These are phyloP conservation scores for Ormosia emarginata DNA, from an alignment of 306 rosid genomes.

Conservation along the genomic window DNA sequence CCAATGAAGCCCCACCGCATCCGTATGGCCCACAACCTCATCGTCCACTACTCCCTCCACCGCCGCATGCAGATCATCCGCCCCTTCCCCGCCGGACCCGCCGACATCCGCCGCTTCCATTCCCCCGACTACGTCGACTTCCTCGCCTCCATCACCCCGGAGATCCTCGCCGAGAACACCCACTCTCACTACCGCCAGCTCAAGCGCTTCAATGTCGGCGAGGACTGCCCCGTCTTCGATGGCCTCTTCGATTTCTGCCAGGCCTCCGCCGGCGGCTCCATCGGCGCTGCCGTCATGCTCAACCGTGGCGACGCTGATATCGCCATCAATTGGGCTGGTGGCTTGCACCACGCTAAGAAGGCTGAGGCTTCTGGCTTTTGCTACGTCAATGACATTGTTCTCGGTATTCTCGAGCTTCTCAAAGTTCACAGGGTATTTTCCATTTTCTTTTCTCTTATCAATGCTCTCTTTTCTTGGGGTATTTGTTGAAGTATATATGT, in stretches of 20 bases:
- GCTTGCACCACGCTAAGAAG: constrained; percentile 80
- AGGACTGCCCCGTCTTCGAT: constrained; percentile 78
- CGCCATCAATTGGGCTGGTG: constrained; percentile 78
- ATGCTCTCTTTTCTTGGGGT: not conserved
- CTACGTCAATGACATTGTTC: constrained; percentile 81
- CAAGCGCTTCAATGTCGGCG: constrained; percentile 68
- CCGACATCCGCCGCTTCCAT: constrained; percentile 59
- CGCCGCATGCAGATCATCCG: constrained; percentile 73
- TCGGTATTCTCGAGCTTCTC: constrained; percentile 87
- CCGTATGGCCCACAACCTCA: constrained; percentile 73
- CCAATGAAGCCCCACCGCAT: constrained; percentile 82
- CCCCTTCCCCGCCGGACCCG: constrained; percentile 46
- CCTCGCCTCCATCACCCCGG: constrained; percentile 51
- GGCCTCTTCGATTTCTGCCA: constrained; percentile 68
- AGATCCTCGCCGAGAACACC: constrained; percentile 33
- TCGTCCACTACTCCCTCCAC: constrained; percentile 68
- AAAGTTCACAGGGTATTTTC: constrained; percentile 67
- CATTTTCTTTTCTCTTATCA: not conserved
- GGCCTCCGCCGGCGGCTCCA: constrained; percentile 72
- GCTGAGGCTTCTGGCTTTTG: constrained; percentile 89
- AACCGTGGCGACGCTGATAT: constrained; percentile 58
- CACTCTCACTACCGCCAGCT: constrained; percentile 44
- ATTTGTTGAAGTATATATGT: not conserved
- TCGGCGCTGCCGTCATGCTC: constrained; percentile 69
- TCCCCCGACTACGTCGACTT: constrained; percentile 65